Evolutionary conservation across 2,329 filamentous ascomycete genomes (phyloP).

Genomic region (Sporothrix dimorphospora): DNA sequence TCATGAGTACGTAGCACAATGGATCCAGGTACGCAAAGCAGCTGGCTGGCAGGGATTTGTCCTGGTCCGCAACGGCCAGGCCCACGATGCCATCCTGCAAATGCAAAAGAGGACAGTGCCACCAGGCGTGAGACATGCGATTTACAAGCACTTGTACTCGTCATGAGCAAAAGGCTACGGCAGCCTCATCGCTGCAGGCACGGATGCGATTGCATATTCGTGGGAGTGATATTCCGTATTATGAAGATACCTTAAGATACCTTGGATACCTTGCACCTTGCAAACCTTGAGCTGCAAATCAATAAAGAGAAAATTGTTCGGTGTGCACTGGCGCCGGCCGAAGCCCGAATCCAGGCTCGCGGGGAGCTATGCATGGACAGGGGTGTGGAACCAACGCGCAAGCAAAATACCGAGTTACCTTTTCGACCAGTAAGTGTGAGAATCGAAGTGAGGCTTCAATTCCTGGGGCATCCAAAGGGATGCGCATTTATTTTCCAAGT

Average conservation of each 20-base stretch:
- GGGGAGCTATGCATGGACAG: constrained; percentile 1
- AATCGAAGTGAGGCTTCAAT: background rate
- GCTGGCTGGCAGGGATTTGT: background rate
- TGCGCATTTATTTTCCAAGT: no score
- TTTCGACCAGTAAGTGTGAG: background rate
- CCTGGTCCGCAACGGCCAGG: constrained; percentile 3
- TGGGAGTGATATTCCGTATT: background rate
- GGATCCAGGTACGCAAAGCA: background rate
- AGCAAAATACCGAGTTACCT: constrained; percentile 2
- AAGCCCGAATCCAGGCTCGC: constrained; percentile 8
- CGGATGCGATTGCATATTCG: background rate
- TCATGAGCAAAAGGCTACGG: background rate
- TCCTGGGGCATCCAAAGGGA: background rate
- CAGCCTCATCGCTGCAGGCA: background rate
- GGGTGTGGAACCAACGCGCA: background rate
- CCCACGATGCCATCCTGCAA: constrained; percentile 11
- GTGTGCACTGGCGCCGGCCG: constrained; percentile 7
- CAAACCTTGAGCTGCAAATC: background rate
- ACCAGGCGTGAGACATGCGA: background rate
- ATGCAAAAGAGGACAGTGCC: background rate
- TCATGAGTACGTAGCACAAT: background rate
- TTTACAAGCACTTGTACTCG: background rate
- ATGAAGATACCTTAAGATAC: no score
- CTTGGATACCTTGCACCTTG: background rate
- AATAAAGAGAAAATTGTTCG: background rate